phyloP scores from a whole-genome alignment of 2,329 filamentous ascomycete genomes.

The Alternaria metachromatica region DNA sequence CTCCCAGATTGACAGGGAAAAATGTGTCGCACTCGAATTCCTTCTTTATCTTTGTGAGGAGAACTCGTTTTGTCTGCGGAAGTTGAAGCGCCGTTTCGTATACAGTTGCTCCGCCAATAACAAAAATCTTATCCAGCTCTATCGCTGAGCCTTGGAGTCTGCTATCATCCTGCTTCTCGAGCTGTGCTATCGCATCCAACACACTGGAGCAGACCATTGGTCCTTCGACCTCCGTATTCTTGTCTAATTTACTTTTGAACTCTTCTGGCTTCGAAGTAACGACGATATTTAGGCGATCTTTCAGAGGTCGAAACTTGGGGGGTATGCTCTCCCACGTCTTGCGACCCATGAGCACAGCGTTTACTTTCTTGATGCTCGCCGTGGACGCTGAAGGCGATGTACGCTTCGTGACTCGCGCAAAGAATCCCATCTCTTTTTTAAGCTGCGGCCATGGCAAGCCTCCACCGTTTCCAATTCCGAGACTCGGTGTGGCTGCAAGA shows the following conservation, averaged over 20 bases:
- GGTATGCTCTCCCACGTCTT: slow-evolving; percentile 97
- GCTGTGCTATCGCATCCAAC: slow-evolving; percentile 17
- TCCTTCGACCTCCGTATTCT: slow-evolving; percentile 27
- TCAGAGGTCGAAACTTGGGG: slow-evolving; percentile 76
- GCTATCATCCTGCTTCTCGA: slow-evolving; percentile 4
- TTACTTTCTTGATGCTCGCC: slow-evolving; percentile 30
- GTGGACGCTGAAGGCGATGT: slow-evolving; percentile 45
- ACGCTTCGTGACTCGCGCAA: slow-evolving; percentile 85
- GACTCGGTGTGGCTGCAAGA: slow-evolving; percentile 86
- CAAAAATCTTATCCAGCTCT: slow-evolving; percentile 63
- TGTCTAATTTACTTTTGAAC: slow-evolving; percentile 17
- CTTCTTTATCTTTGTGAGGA: slow-evolving; percentile 71
- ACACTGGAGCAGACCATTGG: slow-evolving; percentile 67
- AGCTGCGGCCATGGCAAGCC: slow-evolving; percentile 88
- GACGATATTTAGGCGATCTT: slow-evolving; percentile 81
- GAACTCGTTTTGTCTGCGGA: slow-evolving; percentile 64
- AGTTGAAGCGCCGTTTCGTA: slow-evolving; percentile 74
- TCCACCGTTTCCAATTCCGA: slow-evolving; percentile 85
- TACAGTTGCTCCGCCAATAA: slow-evolving; percentile 90
- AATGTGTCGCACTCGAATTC: slow-evolving; percentile 80
- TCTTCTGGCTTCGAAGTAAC: slow-evolving; percentile 63
- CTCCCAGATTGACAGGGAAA: slow-evolving; percentile 68
- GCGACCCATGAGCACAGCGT: slow-evolving; percentile 92
- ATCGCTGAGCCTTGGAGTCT: background rate
- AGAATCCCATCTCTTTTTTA: slow-evolving; percentile 92